Conservation (phyloP, 192 early-diverging fungal genomes). For the Backusella liffmaniae region DNA sequence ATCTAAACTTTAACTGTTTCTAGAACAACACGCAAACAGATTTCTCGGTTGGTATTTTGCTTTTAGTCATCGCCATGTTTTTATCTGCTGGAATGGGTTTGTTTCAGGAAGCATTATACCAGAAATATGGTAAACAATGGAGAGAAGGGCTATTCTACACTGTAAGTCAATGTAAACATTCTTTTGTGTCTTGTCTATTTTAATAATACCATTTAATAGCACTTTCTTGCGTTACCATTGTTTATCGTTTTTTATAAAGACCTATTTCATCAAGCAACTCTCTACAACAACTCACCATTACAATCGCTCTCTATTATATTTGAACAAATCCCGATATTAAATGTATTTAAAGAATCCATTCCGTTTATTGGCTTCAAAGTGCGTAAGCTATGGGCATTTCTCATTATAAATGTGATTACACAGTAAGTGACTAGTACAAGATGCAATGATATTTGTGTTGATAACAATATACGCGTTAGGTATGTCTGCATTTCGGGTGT, state of each 20-base stretch:
- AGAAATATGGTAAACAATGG: conserved; percentile 78
- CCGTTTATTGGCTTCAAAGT: conserved; percentile 33
- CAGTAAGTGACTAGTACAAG: conserved; percentile 55
- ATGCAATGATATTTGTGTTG: background rate
- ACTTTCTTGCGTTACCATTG: conserved; percentile 74
- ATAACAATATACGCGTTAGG: conserved; percentile 29
- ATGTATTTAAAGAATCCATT: conserved; percentile 25
- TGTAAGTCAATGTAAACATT: conserved; percentile 27
- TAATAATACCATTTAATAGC: conserved; percentile 43
- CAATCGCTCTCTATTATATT: conserved; percentile 30
- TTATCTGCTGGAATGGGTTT: conserved; percentile 81
- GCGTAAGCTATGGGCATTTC: conserved; percentile 71
- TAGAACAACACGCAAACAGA: conserved; percentile 32
- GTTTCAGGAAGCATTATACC: conserved; percentile 77
- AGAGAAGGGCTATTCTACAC: conserved; percentile 89
- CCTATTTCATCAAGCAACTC: conserved; percentile 50
- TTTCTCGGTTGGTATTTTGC: conserved; percentile 50
- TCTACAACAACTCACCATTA: conserved; percentile 57
- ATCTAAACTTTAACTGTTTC: background rate
- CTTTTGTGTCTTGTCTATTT: no score
- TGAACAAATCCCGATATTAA: conserved; percentile 20
- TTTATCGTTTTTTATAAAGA: conserved; percentile 75
- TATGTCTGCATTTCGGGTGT: conserved; percentile 88
- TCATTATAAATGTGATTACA: conserved; percentile 69
- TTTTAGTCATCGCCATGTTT: conserved; percentile 71